Evolutionary conservation across 495 filamentous ascomycete species (phyloP).

Genomic region (Daldinia concentrica): DNA sequence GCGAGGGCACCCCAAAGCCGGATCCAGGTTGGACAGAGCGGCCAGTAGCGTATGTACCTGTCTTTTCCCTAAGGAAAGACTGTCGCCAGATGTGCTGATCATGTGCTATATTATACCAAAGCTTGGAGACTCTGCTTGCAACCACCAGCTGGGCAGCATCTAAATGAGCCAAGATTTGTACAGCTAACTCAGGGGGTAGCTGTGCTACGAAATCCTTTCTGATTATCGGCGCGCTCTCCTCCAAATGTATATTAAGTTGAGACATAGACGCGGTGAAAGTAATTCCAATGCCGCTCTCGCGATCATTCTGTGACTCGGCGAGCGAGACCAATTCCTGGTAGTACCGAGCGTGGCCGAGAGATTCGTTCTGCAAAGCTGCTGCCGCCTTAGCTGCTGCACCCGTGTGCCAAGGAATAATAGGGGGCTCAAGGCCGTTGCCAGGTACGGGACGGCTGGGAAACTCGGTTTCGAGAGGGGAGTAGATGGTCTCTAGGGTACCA

Average conservation of each 20-base stretch:
- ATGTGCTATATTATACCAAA: slow-evolving; percentile 69
- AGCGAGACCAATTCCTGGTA: slow-evolving; percentile 42
- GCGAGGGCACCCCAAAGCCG: slow-evolving; percentile 58
- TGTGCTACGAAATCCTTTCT: slow-evolving; percentile 70
- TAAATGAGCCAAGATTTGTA: slow-evolving; percentile 75
- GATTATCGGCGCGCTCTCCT: slow-evolving; percentile 32
- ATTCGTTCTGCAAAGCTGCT: slow-evolving; percentile 73
- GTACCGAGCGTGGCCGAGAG: slow-evolving; percentile 42
- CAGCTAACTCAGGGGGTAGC: slow-evolving; percentile 76
- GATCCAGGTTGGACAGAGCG: slow-evolving; percentile 54
- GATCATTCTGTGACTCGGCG: slow-evolving; percentile 61
- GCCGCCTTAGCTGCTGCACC: slow-evolving; percentile 77
- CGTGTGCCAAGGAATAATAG: slow-evolving; percentile 62
- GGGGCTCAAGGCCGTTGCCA: slow-evolving; percentile 59
- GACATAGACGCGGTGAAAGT: slow-evolving; percentile 64
- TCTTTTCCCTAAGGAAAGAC: slow-evolving; percentile 76
- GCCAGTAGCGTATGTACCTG: slow-evolving; percentile 62
- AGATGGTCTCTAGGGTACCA: slow-evolving; percentile 45
- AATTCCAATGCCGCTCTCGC: slow-evolving; percentile 84
- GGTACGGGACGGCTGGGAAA: slow-evolving; percentile 56
- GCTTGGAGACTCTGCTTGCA: slow-evolving; percentile 67
- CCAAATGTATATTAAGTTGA: slow-evolving; percentile 49
- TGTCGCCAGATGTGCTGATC: slow-evolving; percentile 79
- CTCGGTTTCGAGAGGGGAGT: slow-evolving; percentile 46
- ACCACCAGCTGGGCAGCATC: slow-evolving; percentile 72